Evolutionary conservation across 1,284 basidiomycete genomes (phyloP), one percentile per base, ranked within the genome.

Genomic region (Ceratobasidium sp.): DNA sequence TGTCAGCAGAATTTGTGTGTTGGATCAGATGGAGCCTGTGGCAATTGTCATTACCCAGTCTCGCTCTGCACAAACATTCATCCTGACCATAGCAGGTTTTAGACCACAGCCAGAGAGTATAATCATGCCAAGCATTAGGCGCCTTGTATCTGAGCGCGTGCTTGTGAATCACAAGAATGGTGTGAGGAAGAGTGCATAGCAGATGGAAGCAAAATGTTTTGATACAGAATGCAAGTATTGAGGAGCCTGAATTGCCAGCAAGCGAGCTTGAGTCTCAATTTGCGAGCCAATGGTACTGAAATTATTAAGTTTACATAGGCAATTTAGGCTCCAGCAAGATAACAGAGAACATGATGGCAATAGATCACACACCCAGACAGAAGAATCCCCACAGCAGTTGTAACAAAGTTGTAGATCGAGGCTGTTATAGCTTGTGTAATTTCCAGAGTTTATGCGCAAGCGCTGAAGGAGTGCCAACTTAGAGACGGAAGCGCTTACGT

Each of bases 21-120:
- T 23, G 23, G 38, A 23, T 77, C 86, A 82, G 10, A 18, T 30
- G 73, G 83, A 81, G 57, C n/a, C n/a, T n/a, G n/a, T n/a, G n/a
- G n/a, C n/a, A n/a, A n/a, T n/a, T n/a, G n/a, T n/a, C n/a, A n/a
- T 87, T 0, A 87, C 87, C 77, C 77, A 90, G 78, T 90, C 89
- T 23, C 89, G 83, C 81, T 90, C 89, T n/a, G 90, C 85, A 0
- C 87, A 86, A 2, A 90, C 87, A 0, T 86, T 86, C 54, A 89
- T 87, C 10, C 86, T 85, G 0, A 87, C 86, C 62, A 86, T 87
- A 5, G 87, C 84, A 0, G 90, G 82, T 50, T 86, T 85, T 33
- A 87, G 84, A 1, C 84, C 65, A 69, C 86, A 87, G 0, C 88
- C 87, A 1, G 83, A 82, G 1, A 87, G 4, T 0, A 86, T 83